Conservation (phyloP, 306 rosid genomes). For the Dalbergia cultrata region DNA sequence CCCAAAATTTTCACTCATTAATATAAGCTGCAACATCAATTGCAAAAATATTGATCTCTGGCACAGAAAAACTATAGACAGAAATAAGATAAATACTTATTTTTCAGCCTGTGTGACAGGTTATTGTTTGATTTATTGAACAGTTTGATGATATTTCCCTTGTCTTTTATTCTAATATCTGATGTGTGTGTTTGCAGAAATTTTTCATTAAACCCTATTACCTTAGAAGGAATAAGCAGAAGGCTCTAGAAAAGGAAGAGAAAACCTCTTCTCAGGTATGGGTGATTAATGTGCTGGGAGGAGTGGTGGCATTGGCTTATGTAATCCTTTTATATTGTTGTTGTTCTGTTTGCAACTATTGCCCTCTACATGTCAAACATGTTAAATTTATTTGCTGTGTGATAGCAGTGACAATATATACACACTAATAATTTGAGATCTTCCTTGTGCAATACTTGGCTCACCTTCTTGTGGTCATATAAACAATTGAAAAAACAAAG, state of each 20-base stretch:
- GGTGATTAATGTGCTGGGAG: conserved; percentile 20
- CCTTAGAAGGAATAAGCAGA: conserved; percentile 79
- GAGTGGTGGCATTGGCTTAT: conserved; percentile 29
- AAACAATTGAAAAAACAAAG: background rate
- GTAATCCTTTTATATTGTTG: conserved; percentile 8
- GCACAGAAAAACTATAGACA: conserved; percentile 14
- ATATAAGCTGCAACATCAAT: conserved; percentile 2
- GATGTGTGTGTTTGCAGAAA: conserved; percentile 65
- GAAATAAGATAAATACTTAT: conserved; percentile 30
- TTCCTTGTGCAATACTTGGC: conserved; percentile 29
- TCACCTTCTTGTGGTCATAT: background rate
- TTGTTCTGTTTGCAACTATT: conserved; percentile 34
- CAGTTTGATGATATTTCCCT: conserved; percentile 7
- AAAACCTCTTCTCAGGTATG: conserved; percentile 80
- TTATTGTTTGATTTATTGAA: conserved; percentile 37
- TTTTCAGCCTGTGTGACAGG: conserved; percentile 14
- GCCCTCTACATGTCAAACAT: conserved; percentile 7
- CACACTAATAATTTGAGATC: conserved; percentile 25
- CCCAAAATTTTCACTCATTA: conserved; percentile 16
- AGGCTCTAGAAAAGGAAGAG: conserved; percentile 77
- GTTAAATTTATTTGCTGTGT: conserved; percentile 12
- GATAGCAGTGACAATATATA: background rate
- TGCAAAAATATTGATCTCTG: conserved; percentile 12
- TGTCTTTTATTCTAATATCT: conserved; percentile 26
- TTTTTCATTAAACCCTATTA: conserved; percentile 80